These are phyloP conservation scores for Penicillium sp. DNA, from an alignment of 2,329 filamentous ascomycete genomes.

Conservation along the genomic window DNA sequence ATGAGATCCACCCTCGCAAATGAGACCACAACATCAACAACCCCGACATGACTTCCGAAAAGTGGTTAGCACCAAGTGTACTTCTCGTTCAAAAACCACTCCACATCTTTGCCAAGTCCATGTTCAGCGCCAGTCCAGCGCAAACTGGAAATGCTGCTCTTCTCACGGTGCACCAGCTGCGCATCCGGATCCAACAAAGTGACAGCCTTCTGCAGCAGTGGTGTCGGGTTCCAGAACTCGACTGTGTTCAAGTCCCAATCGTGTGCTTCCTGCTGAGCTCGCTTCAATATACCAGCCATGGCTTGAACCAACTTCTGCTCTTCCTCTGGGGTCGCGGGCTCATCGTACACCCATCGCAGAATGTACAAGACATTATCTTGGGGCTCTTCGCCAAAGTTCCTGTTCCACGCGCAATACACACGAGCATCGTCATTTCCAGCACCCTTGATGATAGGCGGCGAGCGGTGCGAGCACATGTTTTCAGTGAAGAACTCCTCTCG, in stretches of 20 bases:
- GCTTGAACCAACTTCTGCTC: constrained; percentile 52
- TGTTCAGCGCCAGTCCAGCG: constrained; percentile 46
- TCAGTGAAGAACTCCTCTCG: constrained; percentile 75
- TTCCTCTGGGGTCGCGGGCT: constrained; percentile 39
- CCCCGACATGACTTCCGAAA: constrained; percentile 4
- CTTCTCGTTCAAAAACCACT: constrained; percentile 50
- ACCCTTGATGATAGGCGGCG: constrained; percentile 62
- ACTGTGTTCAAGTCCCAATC: constrained; percentile 69
- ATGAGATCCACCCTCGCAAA: neutral
- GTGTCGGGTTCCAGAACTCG: constrained; percentile 79
- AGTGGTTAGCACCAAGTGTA: constrained; percentile 48
- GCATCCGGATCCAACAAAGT: constrained; percentile 37
- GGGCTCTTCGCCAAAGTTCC: constrained; percentile 37
- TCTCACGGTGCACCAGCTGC: constrained; percentile 45
- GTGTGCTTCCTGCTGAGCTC: constrained; percentile 68
- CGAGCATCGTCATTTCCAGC: constrained; percentile 56
- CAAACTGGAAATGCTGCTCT: constrained; percentile 47
- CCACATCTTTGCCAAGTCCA: constrained; percentile 38
- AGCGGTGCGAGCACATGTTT: constrained; percentile 55
- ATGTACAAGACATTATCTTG: constrained; percentile 43
- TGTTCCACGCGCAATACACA: constrained; percentile 44
- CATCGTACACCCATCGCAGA: constrained; percentile 43
- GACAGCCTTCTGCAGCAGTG: constrained; percentile 48
- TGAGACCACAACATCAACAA: neutral
- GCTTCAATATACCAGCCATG: constrained; percentile 62